Evolutionary conservation across 2,329 filamentous ascomycete genomes (phyloP), one percentile per base, ranked within the genome.

Genomic region (Huntiella abstrusa): DNA sequence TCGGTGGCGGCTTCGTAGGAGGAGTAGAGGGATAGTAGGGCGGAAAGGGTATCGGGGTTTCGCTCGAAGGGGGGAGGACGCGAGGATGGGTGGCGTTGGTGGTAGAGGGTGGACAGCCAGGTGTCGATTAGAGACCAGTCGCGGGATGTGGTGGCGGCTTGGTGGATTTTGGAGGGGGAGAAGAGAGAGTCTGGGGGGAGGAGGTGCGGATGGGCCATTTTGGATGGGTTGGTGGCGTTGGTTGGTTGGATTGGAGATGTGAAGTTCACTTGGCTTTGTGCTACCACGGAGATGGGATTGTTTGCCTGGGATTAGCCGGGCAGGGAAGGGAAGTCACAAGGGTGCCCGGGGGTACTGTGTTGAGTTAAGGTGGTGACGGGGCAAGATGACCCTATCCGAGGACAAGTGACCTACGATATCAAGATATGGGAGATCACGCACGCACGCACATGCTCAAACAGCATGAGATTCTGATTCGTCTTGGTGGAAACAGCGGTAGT

Each of bases 71-170:
- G 58, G 0, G 85, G 86, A 0, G 79, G 64, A 0, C 70, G 59
- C 28, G 73, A 71, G 39, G 70, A 68, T n/a, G 33, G 16, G 32
- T 17, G 12, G 39, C 67, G 67, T 13, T 16, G 13, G 40, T 67
- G 67, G 54, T 82, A 83, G 56, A 82, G 82, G 49, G 73, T 70
- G 40, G 70, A 67, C 8, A 95, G 74, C 87, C 88, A 96, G 54
- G 68, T 67, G 61, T 92, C 85, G 54, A 95, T 73, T 53, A 83
- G 85, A 47, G 77, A 79, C 88, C 88, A 96, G 62, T 95, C 87
- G 58, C 88, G 87, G 41, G 85, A 83, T 52, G 82, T 77, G 10
- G 82, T 81, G 51, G 83, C 81, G 53, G 84, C 82, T 51, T 82
- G 78, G 49, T 84, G 80, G 45, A 76, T 75, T 32, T 77, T 64